Evolutionary conservation across 805 yeast genomes (phyloP).

Genomic region (Zygotorulaspora danielsina): DNA sequence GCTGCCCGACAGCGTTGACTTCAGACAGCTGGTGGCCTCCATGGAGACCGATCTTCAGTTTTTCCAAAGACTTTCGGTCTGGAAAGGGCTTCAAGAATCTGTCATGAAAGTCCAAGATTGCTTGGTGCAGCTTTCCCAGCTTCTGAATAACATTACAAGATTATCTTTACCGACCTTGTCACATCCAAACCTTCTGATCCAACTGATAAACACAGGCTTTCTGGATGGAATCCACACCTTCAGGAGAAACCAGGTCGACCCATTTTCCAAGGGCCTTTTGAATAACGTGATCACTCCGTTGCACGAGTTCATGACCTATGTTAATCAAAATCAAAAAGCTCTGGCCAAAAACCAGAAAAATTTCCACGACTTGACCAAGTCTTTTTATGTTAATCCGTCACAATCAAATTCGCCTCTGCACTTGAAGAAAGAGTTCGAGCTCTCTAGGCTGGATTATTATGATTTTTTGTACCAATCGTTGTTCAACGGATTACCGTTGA

Average conservation of each 20-base stretch:
- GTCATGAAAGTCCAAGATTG: conserved; percentile 5
- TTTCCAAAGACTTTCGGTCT: conserved; percentile 5
- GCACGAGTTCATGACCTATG: conserved; percentile 6
- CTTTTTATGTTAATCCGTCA: conserved; percentile 11
- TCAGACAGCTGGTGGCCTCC: conserved; percentile 1
- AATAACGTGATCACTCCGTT: conserved; percentile 7
- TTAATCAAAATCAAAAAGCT: conserved; percentile 9
- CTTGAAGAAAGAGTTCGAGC: conserved; percentile 15
- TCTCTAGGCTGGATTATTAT: conserved; percentile 16
- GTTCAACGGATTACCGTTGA: conserved; percentile 10
- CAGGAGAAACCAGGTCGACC: background rate
- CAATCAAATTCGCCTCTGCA: conserved; percentile 6
- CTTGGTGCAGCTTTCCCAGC: conserved; percentile 1
- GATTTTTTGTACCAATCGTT: conserved; percentile 9
- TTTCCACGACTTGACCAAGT: conserved; percentile 15
- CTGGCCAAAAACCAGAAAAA: conserved; percentile 10
- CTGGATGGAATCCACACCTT: conserved; percentile 3
- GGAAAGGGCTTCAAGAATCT: conserved; percentile 5
- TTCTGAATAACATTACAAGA: background rate
- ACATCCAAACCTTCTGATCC: conserved; percentile 5
- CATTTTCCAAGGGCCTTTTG: conserved; percentile 1
- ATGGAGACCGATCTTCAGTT: conserved; percentile 5
- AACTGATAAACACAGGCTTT: conserved; percentile 6
- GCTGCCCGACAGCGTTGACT: conserved; percentile 11
- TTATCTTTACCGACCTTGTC: background rate